Evolutionary conservation across 2,329 filamentous ascomycete species (phyloP).

Genomic region (Elsinoe batatas): DNA sequence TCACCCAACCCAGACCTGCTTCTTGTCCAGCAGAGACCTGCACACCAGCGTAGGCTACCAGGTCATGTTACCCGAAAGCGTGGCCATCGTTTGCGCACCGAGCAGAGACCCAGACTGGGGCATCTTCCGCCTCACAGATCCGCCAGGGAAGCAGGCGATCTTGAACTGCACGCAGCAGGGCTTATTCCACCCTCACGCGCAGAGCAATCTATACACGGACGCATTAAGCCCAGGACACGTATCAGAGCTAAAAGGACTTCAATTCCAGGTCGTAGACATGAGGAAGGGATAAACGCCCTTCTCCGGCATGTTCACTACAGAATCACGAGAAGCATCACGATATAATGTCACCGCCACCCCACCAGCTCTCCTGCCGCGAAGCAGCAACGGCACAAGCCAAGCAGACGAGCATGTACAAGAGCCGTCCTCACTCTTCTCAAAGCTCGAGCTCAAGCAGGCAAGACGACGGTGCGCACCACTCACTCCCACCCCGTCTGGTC

Average conservation of each 20-base stretch:
- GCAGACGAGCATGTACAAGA: neutral
- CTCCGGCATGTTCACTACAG: too few species aligned
- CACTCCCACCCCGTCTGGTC: neutral
- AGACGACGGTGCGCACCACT: neutral
- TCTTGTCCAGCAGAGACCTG: constrained; percentile 89
- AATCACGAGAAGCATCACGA: neutral
- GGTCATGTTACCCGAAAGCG: constrained; percentile 90
- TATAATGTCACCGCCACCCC: constrained; percentile 11
- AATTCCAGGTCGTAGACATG: constrained; percentile 59
- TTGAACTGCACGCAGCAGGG: constrained; percentile 66
- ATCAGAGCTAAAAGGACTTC: constrained; percentile 45
- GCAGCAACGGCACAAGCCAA: neutral
- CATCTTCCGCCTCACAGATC: constrained; percentile 86
- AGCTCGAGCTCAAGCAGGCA: constrained; percentile 7
- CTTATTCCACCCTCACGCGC: constrained; percentile 70
- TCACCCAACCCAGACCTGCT: constrained; percentile 91
- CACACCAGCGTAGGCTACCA: constrained; percentile 94
- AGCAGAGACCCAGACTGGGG: constrained; percentile 73
- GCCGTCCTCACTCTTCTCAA: constrained; percentile 8
- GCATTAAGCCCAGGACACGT: constrained; percentile 52
- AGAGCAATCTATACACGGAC: constrained; percentile 67
- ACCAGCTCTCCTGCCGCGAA: neutral
- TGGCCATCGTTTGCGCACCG: constrained; percentile 93
- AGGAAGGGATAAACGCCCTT: constrained; percentile 21
- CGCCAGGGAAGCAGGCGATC: constrained; percentile 79